These are phyloP conservation scores for Setaria viridis DNA, from an alignment of 202 grass and related monocot genomes.

Conservation along the genomic window DNA sequence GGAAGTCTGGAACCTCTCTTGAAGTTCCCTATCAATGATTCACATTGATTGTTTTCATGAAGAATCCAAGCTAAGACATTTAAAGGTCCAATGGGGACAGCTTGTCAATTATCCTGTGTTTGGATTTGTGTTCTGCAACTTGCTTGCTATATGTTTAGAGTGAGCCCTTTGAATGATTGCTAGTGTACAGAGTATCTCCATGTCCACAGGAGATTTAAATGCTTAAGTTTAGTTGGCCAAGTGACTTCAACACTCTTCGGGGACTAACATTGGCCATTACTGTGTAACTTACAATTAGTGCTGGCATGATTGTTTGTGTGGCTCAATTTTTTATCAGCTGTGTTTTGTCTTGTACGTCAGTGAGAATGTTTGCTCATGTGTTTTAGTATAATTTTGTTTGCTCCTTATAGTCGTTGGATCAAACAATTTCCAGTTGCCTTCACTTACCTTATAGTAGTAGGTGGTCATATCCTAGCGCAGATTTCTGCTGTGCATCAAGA, in stretches of 20 bases:
- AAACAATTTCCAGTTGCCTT: conserved; percentile 21
- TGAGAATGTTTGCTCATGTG: conserved; percentile 16
- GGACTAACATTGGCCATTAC: background rate
- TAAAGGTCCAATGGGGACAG: background rate
- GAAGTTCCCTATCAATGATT: conserved; percentile 19
- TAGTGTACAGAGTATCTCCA: background rate
- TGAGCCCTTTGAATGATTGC: background rate
- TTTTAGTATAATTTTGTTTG: conserved; percentile 2
- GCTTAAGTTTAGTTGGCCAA: background rate
- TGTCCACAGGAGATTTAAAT: conserved; percentile 3
- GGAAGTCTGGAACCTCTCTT: conserved; percentile 29
- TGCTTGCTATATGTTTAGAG: conserved; percentile 30
- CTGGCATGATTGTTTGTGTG: background rate
- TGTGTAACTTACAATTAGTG: conserved; percentile 14
- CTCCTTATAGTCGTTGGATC: conserved; percentile 24
- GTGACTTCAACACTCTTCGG: conserved; percentile 24
- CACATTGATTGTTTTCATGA: conserved; percentile 12
- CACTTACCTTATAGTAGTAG: background rate
- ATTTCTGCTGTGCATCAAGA: conserved; percentile 32
- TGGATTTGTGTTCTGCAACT: conserved; percentile 33
- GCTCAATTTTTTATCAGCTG: background rate
- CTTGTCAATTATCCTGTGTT: conserved; percentile 37
- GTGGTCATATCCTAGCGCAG: background rate
- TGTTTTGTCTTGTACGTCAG: conserved; percentile 9
- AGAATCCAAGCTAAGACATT: conserved; percentile 19